These are phyloP conservation scores for Silybum marianum DNA, from an alignment of 129 eudicot genomes.

Conservation along the genomic window DNA sequence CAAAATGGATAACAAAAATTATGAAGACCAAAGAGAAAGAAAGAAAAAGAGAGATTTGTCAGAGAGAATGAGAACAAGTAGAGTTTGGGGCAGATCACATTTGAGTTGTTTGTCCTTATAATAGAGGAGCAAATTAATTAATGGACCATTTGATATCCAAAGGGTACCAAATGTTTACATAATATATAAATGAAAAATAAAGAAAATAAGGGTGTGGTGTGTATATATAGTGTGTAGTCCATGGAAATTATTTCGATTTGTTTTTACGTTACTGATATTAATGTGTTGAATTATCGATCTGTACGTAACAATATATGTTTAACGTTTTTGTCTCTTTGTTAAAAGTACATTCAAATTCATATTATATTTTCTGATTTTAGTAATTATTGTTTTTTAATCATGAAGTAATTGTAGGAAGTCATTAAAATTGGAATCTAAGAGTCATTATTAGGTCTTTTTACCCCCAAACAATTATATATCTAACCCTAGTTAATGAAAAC, in stretches of 20 bases:
- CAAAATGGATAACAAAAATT: constrained; percentile 11
- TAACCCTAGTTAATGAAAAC: not conserved
- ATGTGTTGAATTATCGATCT: no score
- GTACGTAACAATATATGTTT: no score
- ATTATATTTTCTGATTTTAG: not conserved
- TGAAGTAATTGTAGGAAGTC: not conserved
- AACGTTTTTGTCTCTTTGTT: not conserved
- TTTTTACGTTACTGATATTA: not conserved
- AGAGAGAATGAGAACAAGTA: constrained; percentile 27
- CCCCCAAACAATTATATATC: no score
- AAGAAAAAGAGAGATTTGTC: constrained; percentile 17
- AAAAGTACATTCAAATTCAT: not conserved
- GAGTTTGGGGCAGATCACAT: constrained; percentile 23
- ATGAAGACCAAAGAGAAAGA: not conserved
- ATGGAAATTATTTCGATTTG: not conserved
- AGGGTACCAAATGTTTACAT: not conserved
- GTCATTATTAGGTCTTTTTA: no score
- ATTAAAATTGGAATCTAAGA: not conserved
- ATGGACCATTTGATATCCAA: not conserved
- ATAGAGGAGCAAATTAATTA: not conserved
- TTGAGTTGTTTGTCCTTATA: constrained; percentile 30
- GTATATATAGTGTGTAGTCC: not conserved
- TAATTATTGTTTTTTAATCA: not conserved
- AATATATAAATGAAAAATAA: not conserved
- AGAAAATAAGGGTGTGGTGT: constrained; percentile 7